These are phyloP conservation scores for Gracilaria caudata DNA, from an alignment of 23 red algal species.

Conservation along the genomic window DNA sequence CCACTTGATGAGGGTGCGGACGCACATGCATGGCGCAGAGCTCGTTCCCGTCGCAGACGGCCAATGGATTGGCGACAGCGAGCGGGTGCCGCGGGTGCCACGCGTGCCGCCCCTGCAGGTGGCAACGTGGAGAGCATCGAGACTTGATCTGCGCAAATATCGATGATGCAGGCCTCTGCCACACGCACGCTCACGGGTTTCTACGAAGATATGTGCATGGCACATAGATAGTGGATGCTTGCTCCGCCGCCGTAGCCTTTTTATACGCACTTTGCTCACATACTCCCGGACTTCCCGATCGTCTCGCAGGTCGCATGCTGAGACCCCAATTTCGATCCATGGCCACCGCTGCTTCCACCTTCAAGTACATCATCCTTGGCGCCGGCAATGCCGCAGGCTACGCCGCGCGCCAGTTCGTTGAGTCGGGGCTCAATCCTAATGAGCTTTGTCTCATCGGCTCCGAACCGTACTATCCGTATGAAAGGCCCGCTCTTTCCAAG, in stretches of 20 bases:
- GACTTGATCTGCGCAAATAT: conserved; percentile 5
- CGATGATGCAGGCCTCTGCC: no score
- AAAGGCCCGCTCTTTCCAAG: conserved; percentile 96
- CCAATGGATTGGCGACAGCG: no score
- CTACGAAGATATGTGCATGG: no score
- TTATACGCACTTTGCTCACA: background rate
- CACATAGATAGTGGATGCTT: no score
- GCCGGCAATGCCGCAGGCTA: conserved; percentile 98
- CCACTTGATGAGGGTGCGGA: no score
- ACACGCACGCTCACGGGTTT: no score
- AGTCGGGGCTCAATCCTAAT: conserved; percentile 54
- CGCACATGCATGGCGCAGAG: no score
- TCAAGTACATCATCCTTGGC: conserved; percentile 86
- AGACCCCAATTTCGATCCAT: background rate
- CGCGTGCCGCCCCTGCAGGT: background rate
- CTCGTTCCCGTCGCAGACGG: no score
- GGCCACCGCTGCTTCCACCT: conserved; percentile 33
- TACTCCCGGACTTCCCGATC: background rate
- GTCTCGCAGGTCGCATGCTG: conserved; percentile 6
- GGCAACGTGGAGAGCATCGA: background rate
- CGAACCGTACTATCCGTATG: conserved; percentile 90
- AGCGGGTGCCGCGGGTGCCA: background rate
- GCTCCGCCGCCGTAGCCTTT: no score
- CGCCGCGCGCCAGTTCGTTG: conserved; percentile 82
- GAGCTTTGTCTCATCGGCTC: conserved; percentile 75